Percentiles rank a stretch among this genome's conserved stretches.
Evolutionary conservation across 805 yeast species (phyloP).

Genomic region (Vanderwaltozyma tropicalis): DNA sequence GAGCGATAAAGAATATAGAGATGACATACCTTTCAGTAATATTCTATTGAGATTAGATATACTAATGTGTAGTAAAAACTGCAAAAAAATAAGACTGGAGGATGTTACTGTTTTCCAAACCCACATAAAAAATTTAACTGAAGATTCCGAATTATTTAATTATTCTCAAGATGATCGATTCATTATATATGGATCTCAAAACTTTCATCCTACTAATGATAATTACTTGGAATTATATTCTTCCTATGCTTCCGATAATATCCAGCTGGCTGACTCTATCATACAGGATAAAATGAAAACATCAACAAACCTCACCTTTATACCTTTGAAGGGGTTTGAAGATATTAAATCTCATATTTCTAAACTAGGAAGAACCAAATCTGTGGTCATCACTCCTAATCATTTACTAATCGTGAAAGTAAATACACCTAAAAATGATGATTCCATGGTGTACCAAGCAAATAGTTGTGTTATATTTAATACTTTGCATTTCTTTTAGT

Average conservation of each 20-base stretch:
- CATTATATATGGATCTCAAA: constrained; percentile 17
- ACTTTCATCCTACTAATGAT: background rate
- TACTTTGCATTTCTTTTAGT: too few relatives aligned
- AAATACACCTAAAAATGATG: too few relatives aligned
- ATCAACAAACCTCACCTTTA: background rate
- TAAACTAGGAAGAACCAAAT: too few relatives aligned
- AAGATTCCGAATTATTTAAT: constrained; percentile 11
- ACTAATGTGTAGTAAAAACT: background rate
- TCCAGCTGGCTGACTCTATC: too few relatives aligned
- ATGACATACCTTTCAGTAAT: background rate
- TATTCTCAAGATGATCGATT: constrained; percentile 12
- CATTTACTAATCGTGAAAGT: too few relatives aligned
- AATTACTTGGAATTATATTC: background rate
- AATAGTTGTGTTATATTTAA: too few relatives aligned
- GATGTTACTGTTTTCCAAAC: constrained; percentile 7
- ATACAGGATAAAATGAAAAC: too few relatives aligned
- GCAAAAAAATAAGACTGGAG: too few relatives aligned
- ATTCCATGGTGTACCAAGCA: too few relatives aligned
- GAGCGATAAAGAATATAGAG: background rate
- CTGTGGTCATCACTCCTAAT: too few relatives aligned
- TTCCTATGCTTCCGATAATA: background rate
- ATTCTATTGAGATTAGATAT: background rate
- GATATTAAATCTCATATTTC: too few relatives aligned
- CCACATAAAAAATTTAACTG: constrained; percentile 11
- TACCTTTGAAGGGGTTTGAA: too few relatives aligned